Conservation (phyloP, 2,329 filamentous ascomycete species). For the Aspergillus tamarii region DNA sequence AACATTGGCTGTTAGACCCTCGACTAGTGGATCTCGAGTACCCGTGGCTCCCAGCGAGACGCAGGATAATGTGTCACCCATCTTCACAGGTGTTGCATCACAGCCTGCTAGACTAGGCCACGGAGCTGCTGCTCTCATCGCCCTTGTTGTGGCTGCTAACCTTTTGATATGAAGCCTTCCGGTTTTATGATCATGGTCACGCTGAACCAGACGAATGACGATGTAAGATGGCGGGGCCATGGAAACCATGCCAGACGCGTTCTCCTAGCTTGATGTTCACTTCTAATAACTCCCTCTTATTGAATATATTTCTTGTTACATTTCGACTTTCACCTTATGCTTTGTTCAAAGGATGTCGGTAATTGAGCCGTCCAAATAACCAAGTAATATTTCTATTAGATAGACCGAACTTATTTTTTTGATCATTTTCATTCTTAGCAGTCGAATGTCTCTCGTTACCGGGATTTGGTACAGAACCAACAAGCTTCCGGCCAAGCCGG, state of each 20-base stretch:
- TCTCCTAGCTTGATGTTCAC: not conserved
- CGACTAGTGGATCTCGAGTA: conserved; percentile 12
- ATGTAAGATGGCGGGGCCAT: not conserved
- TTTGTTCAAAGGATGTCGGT: not conserved
- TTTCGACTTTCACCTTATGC: not conserved
- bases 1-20: conserved; percentile 21
- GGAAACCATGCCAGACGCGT: not conserved
- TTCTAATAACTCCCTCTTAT: not conserved
- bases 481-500: conserved; percentile 29
- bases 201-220: not conserved
- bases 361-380: not conserved
- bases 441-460: not conserved
- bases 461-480: not conserved
- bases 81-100: conserved; percentile 26
- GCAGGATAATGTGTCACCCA: conserved; percentile 18
- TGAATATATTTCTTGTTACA: not conserved
- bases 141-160: conserved; percentile 17
- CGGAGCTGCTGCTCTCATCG: conserved; percentile 14
- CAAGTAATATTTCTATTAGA: not conserved
- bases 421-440: not conserved
- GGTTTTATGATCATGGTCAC: conserved; percentile 1
- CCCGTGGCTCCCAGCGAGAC: conserved; percentile 21
- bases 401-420: not conserved
- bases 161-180: conserved; percentile 17
- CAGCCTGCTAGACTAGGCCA: conserved; percentile 13